Base-by-base conservation (phyloP, 2,329 filamentous ascomycete genomes). In the Nothophoma quercina region DNA sequence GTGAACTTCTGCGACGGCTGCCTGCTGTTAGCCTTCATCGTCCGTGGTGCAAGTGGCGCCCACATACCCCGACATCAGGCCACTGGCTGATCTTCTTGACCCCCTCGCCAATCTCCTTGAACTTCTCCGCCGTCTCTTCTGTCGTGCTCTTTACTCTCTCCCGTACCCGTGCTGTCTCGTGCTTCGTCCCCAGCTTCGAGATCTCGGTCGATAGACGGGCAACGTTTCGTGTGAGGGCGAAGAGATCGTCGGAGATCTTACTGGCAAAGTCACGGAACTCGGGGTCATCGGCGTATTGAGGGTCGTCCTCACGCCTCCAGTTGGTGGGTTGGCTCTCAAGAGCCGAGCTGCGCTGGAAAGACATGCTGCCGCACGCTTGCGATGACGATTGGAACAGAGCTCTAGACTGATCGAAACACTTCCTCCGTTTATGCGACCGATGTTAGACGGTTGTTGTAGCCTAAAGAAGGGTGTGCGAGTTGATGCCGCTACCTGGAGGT, bases 1-100 rank as follows among this genome's bases (percentile, higher is more conserved):
- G 92, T 95, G 80, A 96, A 98, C 76, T 93, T 96, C 80, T 99
- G 95, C 47, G 91, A 90, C 55, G 93, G 91, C 91, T 96, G 54
- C 28, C 19, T 34, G 18, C 23, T 51, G 51, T 65, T 64, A 59
- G 63, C 51, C 32, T 44, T 18, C 41, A 22, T 19, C 45, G 43
- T 65, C 16, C 25, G 40, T 32, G 21, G 48, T 51, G 45, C 19
- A 16, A 7, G 10, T 6, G 19, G 3, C 5, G 15, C 55, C 49
- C 12, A 91, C 86, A 68, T 93, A 91, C 71, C 87, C 90, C 92
- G 85, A 81, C 69, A 58, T 82, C 79, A 42, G 74, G 77, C 79
- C 79, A 98, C 32, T 84, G 84, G 73, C 96, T 90, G 38, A 97
- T 85, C 76, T 89, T 92, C 86, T 98, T 98, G 60, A 99, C 83